Base-by-base conservation (phyloP, 768 basidiomycete genomes). In the Xerocomellus intermedius region DNA sequence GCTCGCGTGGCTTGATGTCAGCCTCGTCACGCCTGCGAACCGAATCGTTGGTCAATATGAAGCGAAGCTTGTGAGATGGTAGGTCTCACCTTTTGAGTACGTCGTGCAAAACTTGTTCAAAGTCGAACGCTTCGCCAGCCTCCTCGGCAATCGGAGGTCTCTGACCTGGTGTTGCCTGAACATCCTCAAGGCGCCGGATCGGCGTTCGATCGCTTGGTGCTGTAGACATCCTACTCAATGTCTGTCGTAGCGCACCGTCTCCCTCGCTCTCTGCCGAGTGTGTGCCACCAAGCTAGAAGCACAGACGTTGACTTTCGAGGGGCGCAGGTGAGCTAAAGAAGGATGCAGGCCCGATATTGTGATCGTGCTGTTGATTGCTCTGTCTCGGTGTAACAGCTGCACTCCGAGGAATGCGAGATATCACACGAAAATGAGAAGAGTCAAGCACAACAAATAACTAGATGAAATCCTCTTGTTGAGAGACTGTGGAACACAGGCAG, bases 1-100 rank as follows among this genome's bases (percentile, higher is more conserved):
- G 78, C 47, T 82, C 74, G 22, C 85, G 77, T 1, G 69, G 53
- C 57, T 77, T 76, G 56, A 84, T 79, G n/a, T 77, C 75, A 0
- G 77, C 74, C 56, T 80, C 75, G 8, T 75, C 75, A 22, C 68
- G 73, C 57, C 84, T 86, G 47, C 10, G 49, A 62, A 35, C 14
- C 21, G 32, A 32, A 37, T 32, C 1, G 1, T 17, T 16, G 19
- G 14, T 57, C 33, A 38, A 42, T 28, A 42, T 24, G 42, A 42
- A 32, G 16, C 26, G 12, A 16, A 44, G 26, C 30, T n/a, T 36
- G 22, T 12, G 17, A 14, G 6, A 53, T 30, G 5, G 9, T 8
- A 24, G 0, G 6, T 50, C 50, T 46, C 50, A 71, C 57, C 62
- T 64, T 42, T 58, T 61, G 24, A 74, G 43, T 1, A 68, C n/a